Percentiles rank a stretch among this genome's conserved stretches.
Evolutionary conservation across 768 basidiomycete genomes (phyloP).

Genomic region (Leccinum broughii): DNA sequence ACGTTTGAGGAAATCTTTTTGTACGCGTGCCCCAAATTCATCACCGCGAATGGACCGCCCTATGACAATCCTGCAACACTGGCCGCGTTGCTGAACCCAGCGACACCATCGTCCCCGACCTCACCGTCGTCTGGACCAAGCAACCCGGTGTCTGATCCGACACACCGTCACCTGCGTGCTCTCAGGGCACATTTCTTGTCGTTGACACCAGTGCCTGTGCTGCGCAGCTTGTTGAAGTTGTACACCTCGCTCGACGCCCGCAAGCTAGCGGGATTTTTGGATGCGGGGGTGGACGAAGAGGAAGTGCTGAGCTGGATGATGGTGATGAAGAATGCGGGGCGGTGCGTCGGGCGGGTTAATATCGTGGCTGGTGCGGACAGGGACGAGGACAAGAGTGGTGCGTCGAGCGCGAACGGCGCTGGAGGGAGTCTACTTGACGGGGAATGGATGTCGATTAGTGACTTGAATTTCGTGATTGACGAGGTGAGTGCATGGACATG

Average conservation of each 20-base stretch:
- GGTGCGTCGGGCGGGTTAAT: conserved; percentile 56
- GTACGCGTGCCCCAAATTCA: conserved; percentile 96
- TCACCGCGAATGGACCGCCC: conserved; percentile 90
- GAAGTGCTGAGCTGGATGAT: conserved; percentile 96
- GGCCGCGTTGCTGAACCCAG: conserved; percentile 44
- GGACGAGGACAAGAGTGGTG: conserved; percentile 31
- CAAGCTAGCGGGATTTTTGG: conserved; percentile 91
- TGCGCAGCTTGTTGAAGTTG: conserved; percentile 90
- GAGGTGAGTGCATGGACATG: conserved; percentile 50
- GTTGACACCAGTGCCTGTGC: conserved; percentile 75
- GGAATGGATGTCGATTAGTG: conserved; percentile 84
- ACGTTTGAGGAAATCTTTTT: conserved; percentile 66
- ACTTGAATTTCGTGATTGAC: conserved; percentile 93
- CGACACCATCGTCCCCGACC: conserved; percentile 35
- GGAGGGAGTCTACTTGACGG: conserved; percentile 73
- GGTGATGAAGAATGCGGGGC: conserved; percentile 88
- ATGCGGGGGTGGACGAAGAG: conserved; percentile 76
- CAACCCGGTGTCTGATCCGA: conserved; percentile 53
- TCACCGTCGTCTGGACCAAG: conserved; percentile 23
- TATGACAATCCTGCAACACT: conserved; percentile 79
- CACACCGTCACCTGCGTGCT: conserved; percentile 78
- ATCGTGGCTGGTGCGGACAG: conserved; percentile 45
- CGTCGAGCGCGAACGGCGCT: conserved; percentile 1
- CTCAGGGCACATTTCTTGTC: conserved; percentile 83
- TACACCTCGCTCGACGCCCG: conserved; percentile 92